Evolutionary conservation across 345 rosid genomes (phyloP).

Genomic region (Salix dunnii): DNA sequence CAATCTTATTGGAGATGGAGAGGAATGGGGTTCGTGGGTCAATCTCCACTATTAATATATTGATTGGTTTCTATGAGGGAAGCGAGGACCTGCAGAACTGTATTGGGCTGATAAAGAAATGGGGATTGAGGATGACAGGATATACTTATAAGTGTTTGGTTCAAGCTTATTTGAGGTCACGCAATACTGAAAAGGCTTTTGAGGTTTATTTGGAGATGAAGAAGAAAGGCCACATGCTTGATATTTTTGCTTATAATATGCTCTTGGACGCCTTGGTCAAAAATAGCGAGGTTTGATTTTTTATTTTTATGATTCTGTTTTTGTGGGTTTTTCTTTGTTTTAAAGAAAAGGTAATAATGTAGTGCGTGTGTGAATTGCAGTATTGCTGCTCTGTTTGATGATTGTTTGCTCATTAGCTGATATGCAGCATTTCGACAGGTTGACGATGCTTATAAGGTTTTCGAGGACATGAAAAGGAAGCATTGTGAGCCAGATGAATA

Average conservation of each 20-base stretch:
- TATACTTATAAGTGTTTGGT: slow-evolving; percentile 78
- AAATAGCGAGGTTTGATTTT: slow-evolving; percentile 53
- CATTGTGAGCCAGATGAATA: slow-evolving; percentile 74
- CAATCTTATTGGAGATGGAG: slow-evolving; percentile 57
- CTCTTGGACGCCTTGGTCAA: slow-evolving; percentile 80
- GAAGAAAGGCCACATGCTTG: slow-evolving; percentile 64
- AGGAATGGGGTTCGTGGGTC: slow-evolving; percentile 46
- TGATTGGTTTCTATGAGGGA: slow-evolving; percentile 62
- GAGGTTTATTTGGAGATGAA: slow-evolving; percentile 62
- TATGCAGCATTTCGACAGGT: slow-evolving; percentile 70
- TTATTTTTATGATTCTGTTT: neutral
- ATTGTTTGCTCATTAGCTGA: slow-evolving; percentile 50
- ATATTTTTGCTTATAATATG: slow-evolving; percentile 83
- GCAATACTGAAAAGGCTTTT: slow-evolving; percentile 42
- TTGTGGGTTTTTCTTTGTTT: slow-evolving; percentile 4
- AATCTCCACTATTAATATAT: slow-evolving; percentile 71
- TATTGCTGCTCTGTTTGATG: neutral
- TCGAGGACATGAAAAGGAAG: slow-evolving; percentile 71
- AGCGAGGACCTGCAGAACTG: slow-evolving; percentile 56
- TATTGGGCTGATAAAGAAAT: slow-evolving; percentile 50
- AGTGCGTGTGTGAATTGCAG: neutral
- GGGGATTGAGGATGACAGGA: slow-evolving; percentile 75
- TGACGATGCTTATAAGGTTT: slow-evolving; percentile 63
- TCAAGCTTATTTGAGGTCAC: slow-evolving; percentile 76
- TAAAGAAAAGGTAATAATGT: neutral